phyloP scores from a whole-genome alignment of 73 alveolate genomes.

The Paraurostyla sp. region DNA sequence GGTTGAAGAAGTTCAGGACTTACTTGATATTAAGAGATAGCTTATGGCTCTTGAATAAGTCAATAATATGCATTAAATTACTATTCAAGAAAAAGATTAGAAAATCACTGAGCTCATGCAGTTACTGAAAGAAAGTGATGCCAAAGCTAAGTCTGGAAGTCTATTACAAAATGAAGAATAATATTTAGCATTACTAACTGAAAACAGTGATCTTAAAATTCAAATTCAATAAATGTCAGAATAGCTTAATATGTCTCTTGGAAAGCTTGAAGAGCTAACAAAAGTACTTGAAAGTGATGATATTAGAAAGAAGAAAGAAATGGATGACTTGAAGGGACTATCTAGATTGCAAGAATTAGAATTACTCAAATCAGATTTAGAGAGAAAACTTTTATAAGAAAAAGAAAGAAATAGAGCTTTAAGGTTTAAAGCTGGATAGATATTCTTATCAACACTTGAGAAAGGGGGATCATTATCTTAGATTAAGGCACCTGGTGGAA shows the following conservation, averaged over 20 bases:
- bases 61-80: slow-evolving; percentile 30
- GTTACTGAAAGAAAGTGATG: neutral
- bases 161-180: neutral
- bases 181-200: neutral
- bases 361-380: neutral
- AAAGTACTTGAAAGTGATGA: slow-evolving; percentile 10
- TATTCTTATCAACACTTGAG: slow-evolving; percentile 27
- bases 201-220: slow-evolving; percentile 5
- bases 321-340: neutral
- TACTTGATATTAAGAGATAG: slow-evolving; percentile 33
- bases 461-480: neutral
- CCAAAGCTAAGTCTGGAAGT: too few relatives aligned
- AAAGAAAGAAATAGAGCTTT: slow-evolving; percentile 54
- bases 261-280: slow-evolving; percentile 30
- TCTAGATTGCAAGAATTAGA: slow-evolving; percentile 16
- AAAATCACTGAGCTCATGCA: slow-evolving; percentile 45
- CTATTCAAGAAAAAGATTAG: slow-evolving; percentile 58
- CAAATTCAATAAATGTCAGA: neutral
- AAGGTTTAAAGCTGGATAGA: slow-evolving; percentile 55
- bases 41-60: slow-evolving; percentile 49
- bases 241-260: neutral
- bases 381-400: neutral
- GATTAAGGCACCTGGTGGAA: neutral
- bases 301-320: neutral
- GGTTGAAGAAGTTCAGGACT: slow-evolving; percentile 60